Conservation (phyloP, 1,139 yeast species). For the Lodderomyces metapsilosis region DNA sequence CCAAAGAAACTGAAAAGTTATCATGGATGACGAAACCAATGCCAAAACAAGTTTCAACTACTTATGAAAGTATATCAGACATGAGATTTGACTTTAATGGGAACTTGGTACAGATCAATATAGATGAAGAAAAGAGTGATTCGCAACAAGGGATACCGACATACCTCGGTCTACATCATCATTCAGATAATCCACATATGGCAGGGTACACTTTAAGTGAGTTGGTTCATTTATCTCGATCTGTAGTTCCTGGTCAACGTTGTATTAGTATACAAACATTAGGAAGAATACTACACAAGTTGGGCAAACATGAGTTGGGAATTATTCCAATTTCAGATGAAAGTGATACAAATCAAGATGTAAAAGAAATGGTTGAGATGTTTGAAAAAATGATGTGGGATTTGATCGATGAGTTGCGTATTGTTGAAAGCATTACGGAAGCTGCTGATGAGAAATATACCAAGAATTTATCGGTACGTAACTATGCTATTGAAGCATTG, state of each 20-base stretch:
- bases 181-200: slow-evolving; percentile 79
- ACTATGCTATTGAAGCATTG: slow-evolving; percentile 87
- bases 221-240: slow-evolving; percentile 73
- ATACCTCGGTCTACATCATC: slow-evolving; percentile 83
- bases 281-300: slow-evolving; percentile 81
- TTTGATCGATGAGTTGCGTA: slow-evolving; percentile 59
- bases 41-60: slow-evolving; percentile 42
- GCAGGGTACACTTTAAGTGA: slow-evolving; percentile 93
- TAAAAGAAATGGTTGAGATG: slow-evolving; percentile 36
- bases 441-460: slow-evolving; percentile 72
- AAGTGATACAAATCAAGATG: slow-evolving; percentile 32
- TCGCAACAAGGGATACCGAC: slow-evolving; percentile 46
- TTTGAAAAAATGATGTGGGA: slow-evolving; percentile 77
- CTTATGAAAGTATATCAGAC: slow-evolving; percentile 63
- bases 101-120: slow-evolving; percentile 49
- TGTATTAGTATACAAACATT: slow-evolving; percentile 81
- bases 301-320: slow-evolving; percentile 63
- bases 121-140: slow-evolving; percentile 26
- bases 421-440: slow-evolving; percentile 69
- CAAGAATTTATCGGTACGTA: slow-evolving; percentile 70
- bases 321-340: slow-evolving; percentile 45
- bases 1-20: slow-evolving; percentile 74
- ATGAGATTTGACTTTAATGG: slow-evolving; percentile 90
- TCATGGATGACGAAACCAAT: slow-evolving; percentile 85
- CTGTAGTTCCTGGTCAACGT: slow-evolving; percentile 81